These are phyloP conservation scores for Grosmannia penicillata DNA, from an alignment of 2,329 filamentous ascomycete species.

Conservation along the genomic window DNA sequence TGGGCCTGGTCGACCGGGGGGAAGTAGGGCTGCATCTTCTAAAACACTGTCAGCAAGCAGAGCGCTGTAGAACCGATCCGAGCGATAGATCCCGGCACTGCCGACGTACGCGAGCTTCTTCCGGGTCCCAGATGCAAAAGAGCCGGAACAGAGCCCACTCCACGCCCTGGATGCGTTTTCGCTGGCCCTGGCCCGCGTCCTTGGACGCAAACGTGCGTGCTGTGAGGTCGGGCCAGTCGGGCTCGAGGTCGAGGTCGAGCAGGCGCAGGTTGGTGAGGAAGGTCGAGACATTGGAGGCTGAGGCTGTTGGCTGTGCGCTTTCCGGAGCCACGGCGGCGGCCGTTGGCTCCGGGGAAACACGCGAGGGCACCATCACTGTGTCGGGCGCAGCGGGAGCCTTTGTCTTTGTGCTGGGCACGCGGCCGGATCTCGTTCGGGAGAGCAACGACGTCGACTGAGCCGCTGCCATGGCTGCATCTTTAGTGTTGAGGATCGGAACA, in stretches of 20 bases:
- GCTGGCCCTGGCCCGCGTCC: constrained; percentile 57
- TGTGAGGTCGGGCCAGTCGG: constrained; percentile 70
- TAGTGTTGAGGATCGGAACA: no score
- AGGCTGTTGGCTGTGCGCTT: no score
- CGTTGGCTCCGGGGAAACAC: not conserved
- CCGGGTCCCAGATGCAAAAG: constrained; percentile 69
- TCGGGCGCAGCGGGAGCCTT: not conserved
- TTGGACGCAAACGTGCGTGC: constrained; percentile 53
- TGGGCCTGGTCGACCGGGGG: constrained; percentile 82
- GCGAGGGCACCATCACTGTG: not conserved
- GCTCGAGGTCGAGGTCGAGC: constrained; percentile 58
- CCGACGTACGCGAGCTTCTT: constrained; percentile 49
- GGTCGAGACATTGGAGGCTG: constrained; percentile 42
- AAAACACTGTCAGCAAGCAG: not conserved
- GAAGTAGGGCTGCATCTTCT: constrained; percentile 86
- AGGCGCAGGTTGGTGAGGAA: constrained; percentile 77
- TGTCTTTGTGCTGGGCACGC: constrained; percentile 10
- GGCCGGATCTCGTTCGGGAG: constrained; percentile 13
- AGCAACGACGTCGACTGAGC: constrained; percentile 9
- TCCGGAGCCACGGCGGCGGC: not conserved
- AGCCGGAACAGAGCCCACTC: constrained; percentile 90
- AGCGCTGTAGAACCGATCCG: not conserved
- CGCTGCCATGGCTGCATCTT: constrained; percentile 8
- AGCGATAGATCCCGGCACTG: not conserved
- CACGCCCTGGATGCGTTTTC: constrained; percentile 64